Percentiles rank a stretch among this genome's conserved stretches.
Conservation (phyloP, 148 eudicot species). For the Amaranthus palmeri region DNA sequence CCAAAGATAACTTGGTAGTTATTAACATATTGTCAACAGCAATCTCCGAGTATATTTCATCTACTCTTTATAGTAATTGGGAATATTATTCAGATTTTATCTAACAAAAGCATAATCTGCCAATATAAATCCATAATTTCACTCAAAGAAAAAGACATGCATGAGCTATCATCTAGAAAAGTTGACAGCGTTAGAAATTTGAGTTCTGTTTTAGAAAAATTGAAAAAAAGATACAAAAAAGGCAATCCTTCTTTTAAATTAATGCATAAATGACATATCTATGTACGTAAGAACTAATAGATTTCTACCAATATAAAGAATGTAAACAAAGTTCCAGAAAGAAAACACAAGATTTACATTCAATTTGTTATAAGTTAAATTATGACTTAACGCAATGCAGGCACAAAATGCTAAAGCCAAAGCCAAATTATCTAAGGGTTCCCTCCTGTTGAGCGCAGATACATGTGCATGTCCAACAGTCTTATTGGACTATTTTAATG, state of each 20-base stretch:
- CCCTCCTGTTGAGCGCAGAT: no score
- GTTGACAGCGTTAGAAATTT: not conserved
- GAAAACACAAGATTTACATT: not conserved
- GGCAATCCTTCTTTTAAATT: no score
- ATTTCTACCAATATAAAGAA: not conserved
- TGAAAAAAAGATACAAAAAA: not conserved
- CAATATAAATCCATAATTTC: not conserved
- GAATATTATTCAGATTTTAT: not conserved
- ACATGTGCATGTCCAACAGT: no score
- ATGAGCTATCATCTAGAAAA: not conserved
- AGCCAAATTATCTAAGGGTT: no score
- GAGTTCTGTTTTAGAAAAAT: not conserved
- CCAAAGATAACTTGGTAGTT: not conserved
- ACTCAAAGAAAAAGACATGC: not conserved
- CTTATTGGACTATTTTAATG: no score
- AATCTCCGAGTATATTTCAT: not conserved
- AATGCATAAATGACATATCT: no score
- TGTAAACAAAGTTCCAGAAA: not conserved
- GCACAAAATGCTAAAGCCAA: slow-evolving; percentile 1
- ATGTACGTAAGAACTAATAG: not conserved
- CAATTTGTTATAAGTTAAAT: not conserved
- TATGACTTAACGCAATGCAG: not conserved
- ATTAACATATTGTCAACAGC: not conserved
- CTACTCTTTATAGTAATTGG: not conserved
- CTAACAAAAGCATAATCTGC: not conserved